A percentile compares a stretch with the other conserved stretches of the same genome.
Evolutionary conservation across 345 rosid genomes (phyloP).

Genomic region (Camelina hispida): DNA sequence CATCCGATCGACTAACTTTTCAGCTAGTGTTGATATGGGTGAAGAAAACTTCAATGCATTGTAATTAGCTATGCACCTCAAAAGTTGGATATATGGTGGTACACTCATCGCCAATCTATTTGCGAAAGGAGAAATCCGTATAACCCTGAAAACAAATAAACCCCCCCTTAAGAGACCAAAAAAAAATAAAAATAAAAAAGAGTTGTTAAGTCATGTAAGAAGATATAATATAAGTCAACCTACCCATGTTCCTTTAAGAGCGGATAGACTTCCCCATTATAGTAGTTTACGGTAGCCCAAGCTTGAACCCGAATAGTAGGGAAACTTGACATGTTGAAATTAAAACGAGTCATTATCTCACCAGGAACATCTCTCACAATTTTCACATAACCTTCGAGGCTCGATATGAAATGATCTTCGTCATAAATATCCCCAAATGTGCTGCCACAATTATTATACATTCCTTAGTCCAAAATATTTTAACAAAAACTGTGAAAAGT

Average conservation of each 20-base stretch:
- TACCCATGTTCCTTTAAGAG: conserved; percentile 76
- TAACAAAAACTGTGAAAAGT: background rate
- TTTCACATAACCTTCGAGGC: conserved; percentile 69
- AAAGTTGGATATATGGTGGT: conserved; percentile 78
- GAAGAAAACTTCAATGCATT: conserved; percentile 79
- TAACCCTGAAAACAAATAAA: conserved; percentile 62
- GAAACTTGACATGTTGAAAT: conserved; percentile 62
- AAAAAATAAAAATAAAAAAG: background rate
- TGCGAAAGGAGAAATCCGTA: conserved; percentile 89
- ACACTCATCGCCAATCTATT: conserved; percentile 97
- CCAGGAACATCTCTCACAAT: conserved; percentile 79
- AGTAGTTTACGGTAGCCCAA: conserved; percentile 80
- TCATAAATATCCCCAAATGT: conserved; percentile 82
- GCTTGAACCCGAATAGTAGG: conserved; percentile 71
- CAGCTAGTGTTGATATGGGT: conserved; percentile 63
- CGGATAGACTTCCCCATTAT: conserved; percentile 68
- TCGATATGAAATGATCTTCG: conserved; percentile 74
- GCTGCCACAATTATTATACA: conserved; percentile 54
- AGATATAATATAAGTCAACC: conserved; percentile 27
- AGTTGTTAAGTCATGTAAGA: conserved; percentile 5
- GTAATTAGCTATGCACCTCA: conserved; percentile 89
- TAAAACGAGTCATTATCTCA: conserved; percentile 63
- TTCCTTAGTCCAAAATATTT: background rate
- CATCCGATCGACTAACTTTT: conserved; percentile 72
- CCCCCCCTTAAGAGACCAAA: background rate